Conservation (phyloP, 176 grass and related monocot genomes). For the Eragrostis nindensis region DNA sequence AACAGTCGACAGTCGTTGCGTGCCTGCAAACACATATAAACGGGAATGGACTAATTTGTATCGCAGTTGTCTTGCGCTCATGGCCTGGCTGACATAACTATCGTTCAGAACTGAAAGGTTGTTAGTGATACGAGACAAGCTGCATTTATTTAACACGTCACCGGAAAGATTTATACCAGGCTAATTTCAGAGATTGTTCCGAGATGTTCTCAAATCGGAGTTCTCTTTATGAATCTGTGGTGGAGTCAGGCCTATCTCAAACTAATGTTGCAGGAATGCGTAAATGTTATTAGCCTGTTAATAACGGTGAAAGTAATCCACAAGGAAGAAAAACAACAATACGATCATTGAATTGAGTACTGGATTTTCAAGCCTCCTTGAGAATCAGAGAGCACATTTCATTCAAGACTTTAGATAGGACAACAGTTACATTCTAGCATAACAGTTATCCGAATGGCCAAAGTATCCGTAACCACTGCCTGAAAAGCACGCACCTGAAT, state of each 20-base stretch:
- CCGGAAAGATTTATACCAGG: neutral
- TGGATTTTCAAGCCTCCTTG: neutral
- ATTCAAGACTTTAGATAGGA: neutral
- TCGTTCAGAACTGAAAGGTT: neutral
- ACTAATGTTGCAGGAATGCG: neutral
- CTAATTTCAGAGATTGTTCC: neutral
- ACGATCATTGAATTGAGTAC: neutral
- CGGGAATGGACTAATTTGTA: neutral
- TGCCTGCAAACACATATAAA: neutral
- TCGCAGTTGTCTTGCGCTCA: neutral
- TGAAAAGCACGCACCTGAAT: slow-evolving; percentile 6
- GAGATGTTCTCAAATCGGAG: neutral
- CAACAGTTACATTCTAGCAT: neutral
- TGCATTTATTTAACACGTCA: neutral
- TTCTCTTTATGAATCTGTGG: slow-evolving; percentile 7
- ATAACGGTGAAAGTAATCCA: neutral
- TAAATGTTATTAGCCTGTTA: too few species aligned
- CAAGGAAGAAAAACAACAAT: neutral
- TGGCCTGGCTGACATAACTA: neutral
- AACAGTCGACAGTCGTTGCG: neutral
- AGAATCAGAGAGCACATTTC: neutral
- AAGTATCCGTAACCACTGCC: neutral
- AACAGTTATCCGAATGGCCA: neutral
- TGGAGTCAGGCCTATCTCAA: neutral
- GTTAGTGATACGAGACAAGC: neutral